Evolutionary conservation across 306 rosid genomes (phyloP), one percentile per base, ranked within the genome.

Genomic region (Macrotyloma uniflorum): DNA sequence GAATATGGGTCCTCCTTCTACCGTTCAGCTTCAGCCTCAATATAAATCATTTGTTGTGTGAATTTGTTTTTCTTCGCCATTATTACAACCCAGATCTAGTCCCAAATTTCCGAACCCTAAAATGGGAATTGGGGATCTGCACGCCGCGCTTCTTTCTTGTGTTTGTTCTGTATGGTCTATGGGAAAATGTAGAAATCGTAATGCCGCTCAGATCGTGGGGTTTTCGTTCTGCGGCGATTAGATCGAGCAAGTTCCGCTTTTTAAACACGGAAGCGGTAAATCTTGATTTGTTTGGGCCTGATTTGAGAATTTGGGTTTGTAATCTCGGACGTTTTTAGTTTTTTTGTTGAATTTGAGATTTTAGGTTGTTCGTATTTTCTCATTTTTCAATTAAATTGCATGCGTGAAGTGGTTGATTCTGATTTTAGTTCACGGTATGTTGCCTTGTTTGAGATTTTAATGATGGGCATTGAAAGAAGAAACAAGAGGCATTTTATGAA

Each of bases 1-100:
- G 92, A 89, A 92, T 92, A 78, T 80, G 96, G 97, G 80, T 77
- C 85, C 77, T 87, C 93, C 90, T 85, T 79, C 83, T 86, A 88
- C 95, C 85, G 74, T 68, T 89, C 55, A 73, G 49, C 88, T 82
- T 84, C 78, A 70, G 49, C 89, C 83, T 84, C 78, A 68, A 55
- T 70, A 55, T 75, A 71, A 68, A 83, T 81, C 54, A 67, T 72
- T 71, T 49, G 83, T 77, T 80, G 11, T 77, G 8, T 74, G 61
- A 79, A 66, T 83, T 55, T 53, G 58, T 3, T 62, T 70, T 76
- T 74, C 28, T 54, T 35, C 55, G 24, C 57, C 80, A 53, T 79
- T 63, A 53, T 79, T 68, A 8, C 66, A 15, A 77, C 72, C 80
- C 19, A 79, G 90, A 87, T 89, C 87, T 78, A 55, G 65, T 70